phyloP scores from a whole-genome alignment of 2,329 filamentous ascomycete species.

The Trichoderma semiorbis region DNA sequence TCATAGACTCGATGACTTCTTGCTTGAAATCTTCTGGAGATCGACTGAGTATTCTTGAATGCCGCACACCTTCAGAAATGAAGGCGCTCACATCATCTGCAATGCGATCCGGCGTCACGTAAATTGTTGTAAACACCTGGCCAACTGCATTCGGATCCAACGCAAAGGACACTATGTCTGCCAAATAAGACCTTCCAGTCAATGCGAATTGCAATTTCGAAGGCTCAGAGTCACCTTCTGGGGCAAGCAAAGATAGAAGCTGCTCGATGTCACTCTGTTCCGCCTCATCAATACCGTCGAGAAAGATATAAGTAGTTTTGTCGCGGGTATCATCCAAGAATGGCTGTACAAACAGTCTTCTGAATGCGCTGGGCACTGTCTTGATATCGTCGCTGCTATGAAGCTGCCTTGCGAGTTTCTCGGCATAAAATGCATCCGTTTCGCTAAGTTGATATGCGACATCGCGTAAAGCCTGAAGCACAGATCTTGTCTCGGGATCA shows the following conservation, averaged over 20 bases:
- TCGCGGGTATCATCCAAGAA: conserved; percentile 33
- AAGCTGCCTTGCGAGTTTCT: conserved; percentile 35
- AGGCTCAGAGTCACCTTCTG: conserved; percentile 22
- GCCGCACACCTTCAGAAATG: conserved; percentile 40
- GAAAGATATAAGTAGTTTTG: conserved; percentile 40
- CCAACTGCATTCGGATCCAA: conserved; percentile 34
- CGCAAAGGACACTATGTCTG: conserved; percentile 34
- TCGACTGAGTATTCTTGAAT: conserved; percentile 36
- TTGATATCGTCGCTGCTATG: conserved; percentile 40
- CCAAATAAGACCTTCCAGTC: conserved; percentile 41
- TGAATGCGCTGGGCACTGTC: conserved; percentile 43
- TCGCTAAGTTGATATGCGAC: conserved; percentile 47
- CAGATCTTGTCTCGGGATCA: conserved; percentile 43
- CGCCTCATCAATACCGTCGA: conserved; percentile 48
- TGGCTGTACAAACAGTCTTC: conserved; percentile 39
- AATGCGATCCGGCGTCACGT: conserved; percentile 43
- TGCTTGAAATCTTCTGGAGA: conserved; percentile 33
- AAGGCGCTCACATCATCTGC: conserved; percentile 41
- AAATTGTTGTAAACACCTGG: conserved; percentile 37
- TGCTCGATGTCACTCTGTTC: conserved; percentile 36
- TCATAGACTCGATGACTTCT: conserved; percentile 39
- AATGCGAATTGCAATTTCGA: conserved; percentile 37
- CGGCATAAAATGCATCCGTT: conserved; percentile 43
- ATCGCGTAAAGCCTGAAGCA: conserved; percentile 44
- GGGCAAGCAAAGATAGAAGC: conserved; percentile 35